These are phyloP conservation scores for Pythium volutum DNA, from an alignment of 352 stramenopile genomes.

Conservation along the genomic window DNA sequence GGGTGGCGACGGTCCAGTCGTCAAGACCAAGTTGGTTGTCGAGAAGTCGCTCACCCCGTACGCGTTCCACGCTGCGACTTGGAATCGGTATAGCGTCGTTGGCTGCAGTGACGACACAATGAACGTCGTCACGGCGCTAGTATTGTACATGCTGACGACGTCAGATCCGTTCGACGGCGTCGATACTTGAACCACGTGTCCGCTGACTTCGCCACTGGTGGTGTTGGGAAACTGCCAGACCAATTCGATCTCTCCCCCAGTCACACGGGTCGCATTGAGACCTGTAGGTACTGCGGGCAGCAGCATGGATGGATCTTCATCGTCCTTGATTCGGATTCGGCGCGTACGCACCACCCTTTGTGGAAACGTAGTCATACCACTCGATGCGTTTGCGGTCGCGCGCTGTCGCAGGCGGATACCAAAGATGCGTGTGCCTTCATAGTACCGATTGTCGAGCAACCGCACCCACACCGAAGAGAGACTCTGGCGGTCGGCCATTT, in stretches of 20 bases:
- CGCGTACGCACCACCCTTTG: conserved; percentile 27
- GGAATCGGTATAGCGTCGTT: conserved; percentile 30
- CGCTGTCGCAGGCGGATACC: conserved; percentile 36
- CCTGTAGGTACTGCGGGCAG: conserved; percentile 23
- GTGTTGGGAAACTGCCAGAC: conserved; percentile 22
- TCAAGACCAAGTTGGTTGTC: conserved; percentile 20
- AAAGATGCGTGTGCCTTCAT: conserved; percentile 31
- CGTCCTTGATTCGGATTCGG: conserved; percentile 39
- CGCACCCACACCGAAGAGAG: conserved; percentile 34
- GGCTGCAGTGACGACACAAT: conserved; percentile 37
- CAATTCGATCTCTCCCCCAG: conserved; percentile 49
- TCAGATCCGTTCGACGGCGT: conserved; percentile 6
- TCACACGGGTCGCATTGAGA: conserved; percentile 24
- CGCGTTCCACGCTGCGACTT: conserved; percentile 47
- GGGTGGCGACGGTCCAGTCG: conserved; percentile 30
- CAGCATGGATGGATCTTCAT: conserved; percentile 36
- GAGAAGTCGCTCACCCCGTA: conserved; percentile 45
- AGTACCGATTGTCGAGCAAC: conserved; percentile 46
- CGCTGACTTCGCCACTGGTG: not conserved
- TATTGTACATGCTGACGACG: conserved; percentile 45
- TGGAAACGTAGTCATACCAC: not conserved
- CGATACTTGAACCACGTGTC: conserved; percentile 42
- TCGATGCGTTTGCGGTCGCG: not conserved
- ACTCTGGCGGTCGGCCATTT: conserved; percentile 37
- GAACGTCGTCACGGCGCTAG: conserved; percentile 23